phyloP scores from a whole-genome alignment of 768 basidiomycete species.

The Pleurotus djamor region DNA sequence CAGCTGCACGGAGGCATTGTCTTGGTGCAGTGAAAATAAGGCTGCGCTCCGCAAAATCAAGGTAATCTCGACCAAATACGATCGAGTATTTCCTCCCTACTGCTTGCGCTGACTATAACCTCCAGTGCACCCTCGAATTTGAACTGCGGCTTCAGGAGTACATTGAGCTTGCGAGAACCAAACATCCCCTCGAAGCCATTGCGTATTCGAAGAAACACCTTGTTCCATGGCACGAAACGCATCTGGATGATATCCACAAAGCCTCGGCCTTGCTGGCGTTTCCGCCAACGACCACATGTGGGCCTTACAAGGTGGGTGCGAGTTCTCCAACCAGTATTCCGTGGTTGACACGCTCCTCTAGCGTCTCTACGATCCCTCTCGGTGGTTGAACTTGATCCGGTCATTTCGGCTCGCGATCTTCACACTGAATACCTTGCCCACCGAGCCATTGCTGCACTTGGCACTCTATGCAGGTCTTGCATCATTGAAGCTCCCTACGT shows the following conservation, averaged over 20 bases:
- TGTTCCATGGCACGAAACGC: conserved; percentile 78
- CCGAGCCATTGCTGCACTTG: conserved; percentile 83
- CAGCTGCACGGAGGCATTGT: conserved; percentile 85
- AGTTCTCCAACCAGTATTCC: conserved; percentile 1
- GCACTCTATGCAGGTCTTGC: conserved; percentile 91
- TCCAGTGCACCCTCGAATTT: conserved; percentile 92
- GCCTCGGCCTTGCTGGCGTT: conserved; percentile 79
- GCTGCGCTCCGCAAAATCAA: conserved; percentile 88
- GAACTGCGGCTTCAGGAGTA: conserved; percentile 94
- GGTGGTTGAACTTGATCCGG: conserved; percentile 75
- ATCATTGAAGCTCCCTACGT: conserved; percentile 86
- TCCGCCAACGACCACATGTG: conserved; percentile 64
- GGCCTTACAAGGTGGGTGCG: conserved; percentile 71
- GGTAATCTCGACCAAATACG: conserved; percentile 34
- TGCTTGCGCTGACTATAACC: conserved; percentile 5
- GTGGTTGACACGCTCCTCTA: conserved; percentile 23
- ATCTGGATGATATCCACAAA: conserved; percentile 73
- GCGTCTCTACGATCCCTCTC: conserved; percentile 78
- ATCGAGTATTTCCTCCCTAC: not conserved
- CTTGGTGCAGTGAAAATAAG: conserved; percentile 98
- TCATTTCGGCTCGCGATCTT: conserved; percentile 88
- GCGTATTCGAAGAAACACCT: conserved; percentile 82
- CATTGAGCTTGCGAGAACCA: conserved; percentile 81
- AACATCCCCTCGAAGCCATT: conserved; percentile 74
- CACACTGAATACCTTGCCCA: conserved; percentile 82